Conservation (phyloP, 257 asterid species). For the Anisodus tanguticus region DNA sequence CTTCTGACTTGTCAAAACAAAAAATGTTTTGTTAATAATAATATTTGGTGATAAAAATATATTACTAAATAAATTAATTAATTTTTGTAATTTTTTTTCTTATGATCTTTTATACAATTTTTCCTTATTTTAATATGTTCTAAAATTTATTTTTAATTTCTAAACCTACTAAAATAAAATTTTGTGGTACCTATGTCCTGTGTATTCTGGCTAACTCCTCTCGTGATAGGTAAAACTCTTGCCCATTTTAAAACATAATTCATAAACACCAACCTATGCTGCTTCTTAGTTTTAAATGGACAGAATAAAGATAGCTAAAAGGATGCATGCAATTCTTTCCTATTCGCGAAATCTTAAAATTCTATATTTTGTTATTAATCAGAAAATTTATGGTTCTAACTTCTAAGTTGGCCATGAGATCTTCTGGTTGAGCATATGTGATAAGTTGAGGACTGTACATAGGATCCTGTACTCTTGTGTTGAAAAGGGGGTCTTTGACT, state of each 20-base stretch:
- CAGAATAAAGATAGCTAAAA: not conserved
- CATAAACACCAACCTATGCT: not conserved
- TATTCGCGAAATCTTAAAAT: not conserved
- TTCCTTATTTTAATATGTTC: not conserved
- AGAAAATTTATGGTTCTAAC: not conserved
- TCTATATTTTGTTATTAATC: not conserved
- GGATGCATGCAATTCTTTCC: not conserved
- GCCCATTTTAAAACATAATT: not conserved
- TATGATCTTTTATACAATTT: not conserved
- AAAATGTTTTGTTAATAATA: not conserved
- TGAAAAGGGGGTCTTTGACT: not conserved
- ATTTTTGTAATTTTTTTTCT: not conserved
- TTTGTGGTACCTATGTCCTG: not conserved
- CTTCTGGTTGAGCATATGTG: not conserved
- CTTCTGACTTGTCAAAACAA: not conserved
- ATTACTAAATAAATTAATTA: not conserved
- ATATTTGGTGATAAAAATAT: not conserved
- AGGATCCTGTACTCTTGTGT: not conserved
- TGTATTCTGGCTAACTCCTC: not conserved
- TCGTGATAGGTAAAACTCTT: not conserved
- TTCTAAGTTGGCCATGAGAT: not conserved
- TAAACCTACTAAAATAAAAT: not conserved
- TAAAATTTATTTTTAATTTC: no score
- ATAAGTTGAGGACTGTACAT: not conserved
- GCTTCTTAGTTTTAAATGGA: not conserved